phyloP scores from a whole-genome alignment of 306 rosid species.

The Corylus heterophylla region DNA sequence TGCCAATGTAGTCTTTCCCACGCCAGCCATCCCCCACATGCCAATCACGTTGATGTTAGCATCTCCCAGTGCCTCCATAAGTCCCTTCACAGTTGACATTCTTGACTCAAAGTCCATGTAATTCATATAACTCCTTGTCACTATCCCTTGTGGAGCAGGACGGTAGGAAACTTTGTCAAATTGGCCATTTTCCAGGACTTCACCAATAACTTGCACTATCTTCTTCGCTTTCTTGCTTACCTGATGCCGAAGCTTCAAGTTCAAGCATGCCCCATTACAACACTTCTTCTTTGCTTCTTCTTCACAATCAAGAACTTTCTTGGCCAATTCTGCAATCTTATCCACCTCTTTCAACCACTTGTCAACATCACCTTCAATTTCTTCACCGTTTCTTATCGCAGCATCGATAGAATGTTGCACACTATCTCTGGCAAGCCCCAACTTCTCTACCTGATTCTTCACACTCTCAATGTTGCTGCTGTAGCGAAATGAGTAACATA shows the following conservation, averaged over 20 bases:
- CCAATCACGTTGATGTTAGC: not conserved
- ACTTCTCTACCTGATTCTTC: not conserved
- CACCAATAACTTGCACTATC: not conserved
- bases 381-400: not conserved
- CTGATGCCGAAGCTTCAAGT: not conserved
- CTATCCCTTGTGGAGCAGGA: not conserved
- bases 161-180: not conserved
- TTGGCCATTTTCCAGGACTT: not conserved
- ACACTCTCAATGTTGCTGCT: not conserved
- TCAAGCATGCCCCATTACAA: constrained; percentile 5
- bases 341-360: not conserved
- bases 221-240: constrained; percentile 17
- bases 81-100: not conserved
- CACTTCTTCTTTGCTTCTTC: not conserved
- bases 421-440: not conserved
- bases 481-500: not conserved
- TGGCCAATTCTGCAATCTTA: not conserved
- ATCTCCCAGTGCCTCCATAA: constrained; percentile 4
- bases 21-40: not conserved
- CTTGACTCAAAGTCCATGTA: not conserved
- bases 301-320: not conserved
- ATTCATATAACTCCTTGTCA: not conserved
- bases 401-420: not conserved
- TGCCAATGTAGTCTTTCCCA: not conserved
- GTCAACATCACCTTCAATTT: not conserved